Conservation (phyloP, 192 early-diverging fungal genomes). For the Mortierella hygrophila region DNA sequence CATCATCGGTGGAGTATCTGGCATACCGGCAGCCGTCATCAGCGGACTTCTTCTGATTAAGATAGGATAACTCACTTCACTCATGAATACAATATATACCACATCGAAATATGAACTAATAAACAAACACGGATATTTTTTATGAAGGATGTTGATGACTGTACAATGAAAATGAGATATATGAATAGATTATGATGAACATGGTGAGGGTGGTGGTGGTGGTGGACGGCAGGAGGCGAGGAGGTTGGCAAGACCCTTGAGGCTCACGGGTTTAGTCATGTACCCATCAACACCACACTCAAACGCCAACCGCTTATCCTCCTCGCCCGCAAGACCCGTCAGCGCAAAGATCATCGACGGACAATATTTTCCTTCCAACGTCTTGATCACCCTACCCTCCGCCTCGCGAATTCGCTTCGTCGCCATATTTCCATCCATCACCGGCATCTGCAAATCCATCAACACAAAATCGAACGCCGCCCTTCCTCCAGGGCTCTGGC, state of each 20-base stretch:
- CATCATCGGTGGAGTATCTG: constrained; percentile 52
- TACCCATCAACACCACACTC: constrained; percentile 61
- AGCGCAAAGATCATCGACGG: constrained; percentile 57
- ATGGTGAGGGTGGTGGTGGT: background rate
- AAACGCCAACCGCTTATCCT: constrained; percentile 57
- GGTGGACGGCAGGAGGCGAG: constrained; percentile 14
- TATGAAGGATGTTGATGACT: too few relatives aligned
- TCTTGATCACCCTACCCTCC: constrained; percentile 26
- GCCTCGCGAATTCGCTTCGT: constrained; percentile 54
- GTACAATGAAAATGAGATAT: background rate
- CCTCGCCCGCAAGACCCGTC: constrained; percentile 57
- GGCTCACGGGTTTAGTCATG: constrained; percentile 61
- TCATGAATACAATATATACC: background rate
- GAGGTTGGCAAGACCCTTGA: constrained; percentile 21
- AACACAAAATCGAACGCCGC: constrained; percentile 52
- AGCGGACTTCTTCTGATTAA: constrained; percentile 16
- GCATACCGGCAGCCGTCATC: constrained; percentile 12
- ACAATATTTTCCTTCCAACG: constrained; percentile 3
- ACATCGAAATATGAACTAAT: background rate
- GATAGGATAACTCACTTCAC: background rate
- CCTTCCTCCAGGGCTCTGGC: background rate
- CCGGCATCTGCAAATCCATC: constrained; percentile 62
- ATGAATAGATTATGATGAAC: background rate
- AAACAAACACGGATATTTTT: too few relatives aligned
- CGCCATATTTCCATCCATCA: constrained; percentile 60